Evolutionary conservation across 2,329 filamentous ascomycete species (phyloP).

Genomic region (Sclerotinia trifoliorum): DNA sequence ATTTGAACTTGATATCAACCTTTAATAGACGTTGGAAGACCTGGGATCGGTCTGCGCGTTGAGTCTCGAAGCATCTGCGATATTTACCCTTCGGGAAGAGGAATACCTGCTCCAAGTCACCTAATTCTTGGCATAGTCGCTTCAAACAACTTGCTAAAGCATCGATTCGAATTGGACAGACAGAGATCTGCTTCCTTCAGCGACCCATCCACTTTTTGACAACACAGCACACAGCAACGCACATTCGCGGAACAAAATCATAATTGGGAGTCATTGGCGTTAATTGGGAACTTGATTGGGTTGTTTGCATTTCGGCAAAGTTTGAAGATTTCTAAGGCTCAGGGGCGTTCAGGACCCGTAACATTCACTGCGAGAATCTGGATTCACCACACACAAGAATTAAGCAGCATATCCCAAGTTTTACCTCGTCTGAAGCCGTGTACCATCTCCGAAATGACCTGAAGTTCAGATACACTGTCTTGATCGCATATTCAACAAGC

Average conservation of each 20-base stretch:
- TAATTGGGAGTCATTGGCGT: conserved; percentile 7
- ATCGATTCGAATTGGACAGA: background rate
- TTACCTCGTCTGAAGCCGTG: background rate
- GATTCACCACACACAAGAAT: background rate
- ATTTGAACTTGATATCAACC: background rate
- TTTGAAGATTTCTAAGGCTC: background rate
- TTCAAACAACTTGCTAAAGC: background rate
- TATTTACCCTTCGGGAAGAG: background rate
- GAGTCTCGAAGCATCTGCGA: conserved; percentile 10
- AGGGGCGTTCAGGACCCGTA: too few species aligned
- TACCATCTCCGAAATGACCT: conserved; percentile 7
- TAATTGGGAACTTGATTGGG: background rate
- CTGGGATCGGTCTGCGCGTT: conserved; percentile 3
- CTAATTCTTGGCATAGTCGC: background rate
- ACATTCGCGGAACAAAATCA: background rate
- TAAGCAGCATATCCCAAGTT: background rate
- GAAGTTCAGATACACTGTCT: background rate
- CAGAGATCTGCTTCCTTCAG: background rate
- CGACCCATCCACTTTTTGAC: background rate
- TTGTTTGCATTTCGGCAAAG: background rate
- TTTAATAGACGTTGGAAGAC: background rate
- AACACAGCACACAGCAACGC: background rate
- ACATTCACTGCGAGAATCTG: background rate
- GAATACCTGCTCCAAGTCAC: background rate
- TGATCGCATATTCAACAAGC: conserved; percentile 13